Conservation (phyloP, 495 filamentous ascomycete species). For the Neohortaea acidophila region DNA sequence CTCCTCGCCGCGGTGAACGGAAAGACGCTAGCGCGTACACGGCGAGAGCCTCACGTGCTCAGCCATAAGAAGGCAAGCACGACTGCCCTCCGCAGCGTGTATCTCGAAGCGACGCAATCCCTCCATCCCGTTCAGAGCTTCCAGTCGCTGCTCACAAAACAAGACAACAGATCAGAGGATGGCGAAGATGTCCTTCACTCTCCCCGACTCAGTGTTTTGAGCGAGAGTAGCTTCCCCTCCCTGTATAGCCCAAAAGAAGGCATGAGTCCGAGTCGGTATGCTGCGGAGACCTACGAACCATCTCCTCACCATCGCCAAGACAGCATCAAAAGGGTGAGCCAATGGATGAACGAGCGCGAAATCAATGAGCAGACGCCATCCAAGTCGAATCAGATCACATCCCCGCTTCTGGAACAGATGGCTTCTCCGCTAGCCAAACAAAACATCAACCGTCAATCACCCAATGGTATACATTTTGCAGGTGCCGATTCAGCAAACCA, state of each 20-base stretch:
- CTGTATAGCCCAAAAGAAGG: slow-evolving; percentile 15
- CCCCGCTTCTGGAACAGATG: slow-evolving; percentile 6
- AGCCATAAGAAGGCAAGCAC: slow-evolving; percentile 18
- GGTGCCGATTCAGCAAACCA: no score
- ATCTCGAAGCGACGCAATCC: slow-evolving; percentile 12
- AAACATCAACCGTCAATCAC: no score
- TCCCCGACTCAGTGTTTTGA: slow-evolving; percentile 17
- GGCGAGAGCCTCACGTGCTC: slow-evolving; percentile 12
- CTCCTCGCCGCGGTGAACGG: slow-evolving; percentile 7
- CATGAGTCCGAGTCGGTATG: slow-evolving; percentile 7
- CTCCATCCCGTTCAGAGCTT: slow-evolving; percentile 18
- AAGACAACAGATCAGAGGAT: slow-evolving; percentile 11
- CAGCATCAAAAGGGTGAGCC: slow-evolving; percentile 18
- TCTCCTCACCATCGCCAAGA: slow-evolving; percentile 5
- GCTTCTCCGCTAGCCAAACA: not conserved
- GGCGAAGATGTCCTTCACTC: slow-evolving; percentile 11
- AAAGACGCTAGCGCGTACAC: slow-evolving; percentile 6
- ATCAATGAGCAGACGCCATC: slow-evolving; percentile 11
- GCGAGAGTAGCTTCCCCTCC: slow-evolving; percentile 19
- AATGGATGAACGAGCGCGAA: slow-evolving; percentile 14
- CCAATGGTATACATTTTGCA: no score
- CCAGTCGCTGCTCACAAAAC: slow-evolving; percentile 17
- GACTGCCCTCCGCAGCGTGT: slow-evolving; percentile 15
- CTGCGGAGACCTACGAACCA: slow-evolving; percentile 8
- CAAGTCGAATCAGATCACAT: slow-evolving; percentile 12